Conservation (phyloP, 2,329 filamentous ascomycete species). For the Lojkania enalia region DNA sequence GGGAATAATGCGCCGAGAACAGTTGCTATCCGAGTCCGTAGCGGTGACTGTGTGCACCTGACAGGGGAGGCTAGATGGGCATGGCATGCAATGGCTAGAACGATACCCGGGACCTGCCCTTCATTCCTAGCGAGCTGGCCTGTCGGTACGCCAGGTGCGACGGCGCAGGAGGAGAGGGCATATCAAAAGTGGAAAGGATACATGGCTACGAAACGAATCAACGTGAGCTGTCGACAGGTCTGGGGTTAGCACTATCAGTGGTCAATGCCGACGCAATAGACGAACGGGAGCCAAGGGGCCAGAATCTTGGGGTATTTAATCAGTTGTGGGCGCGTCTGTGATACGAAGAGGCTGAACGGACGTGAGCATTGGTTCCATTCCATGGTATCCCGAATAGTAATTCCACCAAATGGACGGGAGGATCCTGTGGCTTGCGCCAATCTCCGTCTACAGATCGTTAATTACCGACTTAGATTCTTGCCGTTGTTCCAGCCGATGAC, state of each 20-base stretch:
- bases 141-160: slow-evolving; percentile 39
- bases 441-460: too few species aligned
- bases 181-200: slow-evolving; percentile 46
- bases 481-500: too few species aligned
- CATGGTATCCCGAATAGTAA: too few species aligned
- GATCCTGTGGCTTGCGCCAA: too few species aligned
- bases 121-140: slow-evolving; percentile 77
- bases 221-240: slow-evolving; percentile 47
- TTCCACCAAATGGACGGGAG: too few species aligned
- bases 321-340: too few species aligned
- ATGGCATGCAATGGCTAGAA: slow-evolving; percentile 93
- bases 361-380: too few species aligned
- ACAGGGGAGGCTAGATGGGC: slow-evolving; percentile 78
- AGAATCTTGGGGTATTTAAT: too few species aligned
- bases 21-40: slow-evolving; percentile 60
- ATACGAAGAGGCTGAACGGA: too few species aligned
- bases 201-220: slow-evolving; percentile 46
- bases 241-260: slow-evolving; percentile 44
- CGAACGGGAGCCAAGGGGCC: too few species aligned
- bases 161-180: slow-evolving; percentile 33
- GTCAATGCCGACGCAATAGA: too few species aligned
- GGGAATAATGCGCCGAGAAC: slow-evolving; percentile 35
- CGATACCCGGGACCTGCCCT: slow-evolving; percentile 79
- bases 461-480: too few species aligned
- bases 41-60: slow-evolving; percentile 91